Base-by-base conservation (phyloP, 257 asterid genomes). In the Jacaranda mimosifolia region DNA sequence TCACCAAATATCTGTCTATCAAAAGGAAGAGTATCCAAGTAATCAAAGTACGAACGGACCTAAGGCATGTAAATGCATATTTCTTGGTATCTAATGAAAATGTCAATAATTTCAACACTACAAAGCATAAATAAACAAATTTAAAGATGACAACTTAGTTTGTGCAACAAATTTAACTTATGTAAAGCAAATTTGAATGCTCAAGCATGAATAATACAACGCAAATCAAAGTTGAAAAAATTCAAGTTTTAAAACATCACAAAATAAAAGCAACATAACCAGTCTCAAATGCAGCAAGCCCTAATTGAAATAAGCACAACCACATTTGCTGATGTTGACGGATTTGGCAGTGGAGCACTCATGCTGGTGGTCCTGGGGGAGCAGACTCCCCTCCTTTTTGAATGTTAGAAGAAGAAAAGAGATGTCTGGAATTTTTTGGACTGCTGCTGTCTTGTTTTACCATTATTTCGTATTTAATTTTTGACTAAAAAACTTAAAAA, bases 1-100 rank as follows among this genome's bases (percentile, higher is more conserved):
- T 76, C 39, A 35, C 56, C 56, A 57, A 77, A 19, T 17, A 40
- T 56, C 42, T 36, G 36, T 51, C 38, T 57, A 45, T 82, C 32
- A 68, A 21, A 26, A 49, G 66, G 48, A 68, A 18, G 68, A 51
- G 52, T 49, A 36, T 19, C 66, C 36, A 70, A 62, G 17, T 59
- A 59, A 70, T 15, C n/a, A 42, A 42, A 42, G 9, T 7, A 42
- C 46, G 32, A 1, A 26, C 32, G 32, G 1, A 26, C 32, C 9
- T 8, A 56, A 19, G 19, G 48, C 18, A 12, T 9, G 55, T 18
- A 70, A 43, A 1, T n/a, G 32, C 57, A 26, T 53, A 45, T 49
- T 32, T 42, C 36, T 65, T 19, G 7, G 46, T 42, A 7, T 42
- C 3, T 55, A 60, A 26, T 26, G 32, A 26, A 2, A 26, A 26